Percentiles rank a stretch among this genome's conserved stretches.
Conservation (phyloP, 257 asterid genomes). For the Capsicum baccatum region DNA sequence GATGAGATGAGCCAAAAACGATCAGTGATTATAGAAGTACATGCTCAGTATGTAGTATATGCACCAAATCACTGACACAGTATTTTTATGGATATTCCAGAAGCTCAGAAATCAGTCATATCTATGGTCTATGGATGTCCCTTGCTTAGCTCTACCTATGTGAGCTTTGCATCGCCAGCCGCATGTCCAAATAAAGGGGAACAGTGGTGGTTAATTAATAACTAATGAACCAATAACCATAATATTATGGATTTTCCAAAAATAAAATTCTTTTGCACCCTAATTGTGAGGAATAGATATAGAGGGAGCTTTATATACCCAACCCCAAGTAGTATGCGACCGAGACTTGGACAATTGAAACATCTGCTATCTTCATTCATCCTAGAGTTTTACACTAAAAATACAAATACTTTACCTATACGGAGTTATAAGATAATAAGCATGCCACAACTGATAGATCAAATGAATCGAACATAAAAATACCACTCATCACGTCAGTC, state of each 20-base stretch:
- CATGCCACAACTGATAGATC: neutral
- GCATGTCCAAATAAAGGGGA: slow-evolving; percentile 5
- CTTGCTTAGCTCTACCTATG: neutral
- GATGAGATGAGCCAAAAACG: slow-evolving; percentile 15
- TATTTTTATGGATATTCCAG: neutral
- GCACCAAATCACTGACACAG: neutral
- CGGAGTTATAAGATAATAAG: neutral
- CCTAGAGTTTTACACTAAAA: neutral
- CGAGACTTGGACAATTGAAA: neutral
- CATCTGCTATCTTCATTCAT: neutral
- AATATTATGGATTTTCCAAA: neutral
- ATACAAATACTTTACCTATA: neutral
- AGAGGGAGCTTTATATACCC: neutral
- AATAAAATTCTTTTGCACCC: too few relatives aligned
- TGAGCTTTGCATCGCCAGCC: neutral
- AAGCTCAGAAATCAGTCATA: slow-evolving; percentile 6
- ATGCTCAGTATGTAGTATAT: neutral
- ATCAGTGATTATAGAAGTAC: neutral
- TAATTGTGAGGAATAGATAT: neutral
- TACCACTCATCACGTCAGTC: neutral
- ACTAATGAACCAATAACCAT: neutral
- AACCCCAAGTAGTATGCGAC: neutral
- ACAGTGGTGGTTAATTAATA: neutral
- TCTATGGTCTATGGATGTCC: neutral
- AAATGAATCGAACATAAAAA: neutral